These are phyloP conservation scores for Chionographis japonica DNA, from an alignment of 106 monocot genomes.

Conservation along the genomic window DNA sequence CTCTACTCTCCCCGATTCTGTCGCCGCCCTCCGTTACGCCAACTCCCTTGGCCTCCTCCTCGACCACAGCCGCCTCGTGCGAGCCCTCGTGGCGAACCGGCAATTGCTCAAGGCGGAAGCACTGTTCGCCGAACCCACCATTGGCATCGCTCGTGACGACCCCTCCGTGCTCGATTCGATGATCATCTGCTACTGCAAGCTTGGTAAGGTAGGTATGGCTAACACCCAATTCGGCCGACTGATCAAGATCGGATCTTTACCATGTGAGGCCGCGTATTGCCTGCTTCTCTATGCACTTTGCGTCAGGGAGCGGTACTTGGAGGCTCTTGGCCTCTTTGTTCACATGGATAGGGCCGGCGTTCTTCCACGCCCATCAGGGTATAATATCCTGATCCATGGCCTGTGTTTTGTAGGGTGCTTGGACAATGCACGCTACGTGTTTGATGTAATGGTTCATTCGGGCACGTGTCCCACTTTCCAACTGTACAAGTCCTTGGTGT, in stretches of 20 bases:
- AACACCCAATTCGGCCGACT: slow-evolving; percentile 10
- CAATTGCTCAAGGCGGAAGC: slow-evolving; percentile 4
- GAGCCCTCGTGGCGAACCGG: slow-evolving; percentile 2
- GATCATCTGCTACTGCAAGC: slow-evolving; percentile 7
- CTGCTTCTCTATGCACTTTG: slow-evolving; percentile 10
- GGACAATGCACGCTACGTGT: slow-evolving; percentile 20
- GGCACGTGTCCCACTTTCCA: slow-evolving; percentile 10
- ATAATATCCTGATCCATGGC: slow-evolving; percentile 9
- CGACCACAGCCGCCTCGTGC: slow-evolving; percentile 7
- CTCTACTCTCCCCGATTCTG: slow-evolving; percentile 3
- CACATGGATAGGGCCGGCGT: slow-evolving; percentile 5
- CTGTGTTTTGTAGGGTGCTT: slow-evolving; percentile 18
- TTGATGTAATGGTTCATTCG: slow-evolving; percentile 24
- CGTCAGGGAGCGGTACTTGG: slow-evolving; percentile 1
- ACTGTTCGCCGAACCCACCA: neutral
- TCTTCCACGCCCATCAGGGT: neutral
- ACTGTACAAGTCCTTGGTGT: slow-evolving; percentile 24
- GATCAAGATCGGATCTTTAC: slow-evolving; percentile 17
- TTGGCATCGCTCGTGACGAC: neutral
- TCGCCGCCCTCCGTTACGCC: slow-evolving; percentile 2
- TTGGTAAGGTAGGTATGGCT: slow-evolving; percentile 2
- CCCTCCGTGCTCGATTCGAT: slow-evolving; percentile 16
- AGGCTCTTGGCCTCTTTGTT: slow-evolving; percentile 17
- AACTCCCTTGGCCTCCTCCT: slow-evolving; percentile 7
- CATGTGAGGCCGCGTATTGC: neutral